Conservation (phyloP, 2,329 filamentous ascomycete species). For the Chaetothyriales sp. region DNA sequence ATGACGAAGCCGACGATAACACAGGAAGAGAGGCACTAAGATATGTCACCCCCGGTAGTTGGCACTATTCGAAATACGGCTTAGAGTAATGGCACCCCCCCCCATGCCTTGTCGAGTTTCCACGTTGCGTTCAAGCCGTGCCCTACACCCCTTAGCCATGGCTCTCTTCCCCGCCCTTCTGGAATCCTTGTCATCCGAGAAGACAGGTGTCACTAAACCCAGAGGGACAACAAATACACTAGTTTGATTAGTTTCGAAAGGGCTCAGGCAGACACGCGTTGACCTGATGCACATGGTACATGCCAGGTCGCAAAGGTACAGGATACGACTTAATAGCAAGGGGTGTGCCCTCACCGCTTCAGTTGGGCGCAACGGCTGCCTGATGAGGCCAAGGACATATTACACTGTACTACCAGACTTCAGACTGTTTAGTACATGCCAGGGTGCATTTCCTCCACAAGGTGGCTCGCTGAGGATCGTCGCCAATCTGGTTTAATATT, state of each 20-base stretch:
- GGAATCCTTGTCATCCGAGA: background rate
- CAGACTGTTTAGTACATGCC: background rate
- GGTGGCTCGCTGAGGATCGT: background rate
- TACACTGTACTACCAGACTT: background rate
- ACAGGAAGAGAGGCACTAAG: too few species aligned
- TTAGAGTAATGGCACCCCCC: too few species aligned
- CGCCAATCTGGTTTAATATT: background rate
- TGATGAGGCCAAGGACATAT: background rate
- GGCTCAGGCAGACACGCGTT: background rate
- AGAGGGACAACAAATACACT: background rate
- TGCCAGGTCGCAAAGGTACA: background rate
- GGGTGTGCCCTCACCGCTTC: background rate
- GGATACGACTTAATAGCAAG: background rate
- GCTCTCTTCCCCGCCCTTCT: background rate
- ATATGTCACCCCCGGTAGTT: too few species aligned
- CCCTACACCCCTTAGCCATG: background rate
- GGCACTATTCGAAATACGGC: too few species aligned
- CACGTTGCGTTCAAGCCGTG: background rate
- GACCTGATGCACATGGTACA: background rate
- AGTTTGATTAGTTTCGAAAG: background rate
- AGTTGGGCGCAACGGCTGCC: background rate
- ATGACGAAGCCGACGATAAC: background rate
- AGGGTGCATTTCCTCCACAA: background rate
- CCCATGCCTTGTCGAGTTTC: background rate
- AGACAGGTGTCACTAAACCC: background rate